These are phyloP conservation scores for Scutellaria minor DNA, from an alignment of 257 asterid genomes.

Conservation along the genomic window DNA sequence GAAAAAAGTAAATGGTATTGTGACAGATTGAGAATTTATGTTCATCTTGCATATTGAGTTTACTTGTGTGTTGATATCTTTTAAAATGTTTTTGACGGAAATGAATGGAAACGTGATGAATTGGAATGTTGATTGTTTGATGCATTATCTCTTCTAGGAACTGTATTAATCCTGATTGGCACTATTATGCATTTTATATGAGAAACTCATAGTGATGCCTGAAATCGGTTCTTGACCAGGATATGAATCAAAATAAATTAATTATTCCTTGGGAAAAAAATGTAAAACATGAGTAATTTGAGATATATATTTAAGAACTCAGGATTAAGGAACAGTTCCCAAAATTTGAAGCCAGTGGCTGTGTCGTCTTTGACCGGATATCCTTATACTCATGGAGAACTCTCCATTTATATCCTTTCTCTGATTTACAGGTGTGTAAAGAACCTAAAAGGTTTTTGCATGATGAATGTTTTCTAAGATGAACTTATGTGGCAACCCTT, in stretches of 20 bases:
- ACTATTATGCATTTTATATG: slow-evolving; percentile 4
- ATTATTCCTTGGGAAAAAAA: slow-evolving; percentile 21
- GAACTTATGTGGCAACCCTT: slow-evolving; percentile 81
- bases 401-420: slow-evolving; percentile 40
- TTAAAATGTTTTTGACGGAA: background rate
- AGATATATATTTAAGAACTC: slow-evolving; percentile 40
- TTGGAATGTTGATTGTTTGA: slow-evolving; percentile 17
- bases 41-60: background rate
- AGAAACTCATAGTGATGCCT: slow-evolving; percentile 4
- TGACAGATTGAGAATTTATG: background rate
- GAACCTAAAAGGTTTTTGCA: slow-evolving; percentile 28
- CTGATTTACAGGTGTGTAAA: slow-evolving; percentile 47
- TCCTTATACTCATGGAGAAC: slow-evolving; percentile 38
- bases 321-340: slow-evolving; percentile 45
- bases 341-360: slow-evolving; percentile 47
- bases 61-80: background rate
- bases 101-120: background rate
- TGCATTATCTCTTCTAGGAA: slow-evolving; percentile 7
- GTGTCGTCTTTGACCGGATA: slow-evolving; percentile 36
- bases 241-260: slow-evolving; percentile 18
- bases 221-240: slow-evolving; percentile 10
- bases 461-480: slow-evolving; percentile 45
- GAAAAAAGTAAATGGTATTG: slow-evolving; percentile 45
- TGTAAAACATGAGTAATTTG: slow-evolving; percentile 28
- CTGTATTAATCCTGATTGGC: slow-evolving; percentile 16